Evolutionary conservation across 2,329 filamentous ascomycete genomes (phyloP).

Genomic region (Mycosphaerelloides madeirae): DNA sequence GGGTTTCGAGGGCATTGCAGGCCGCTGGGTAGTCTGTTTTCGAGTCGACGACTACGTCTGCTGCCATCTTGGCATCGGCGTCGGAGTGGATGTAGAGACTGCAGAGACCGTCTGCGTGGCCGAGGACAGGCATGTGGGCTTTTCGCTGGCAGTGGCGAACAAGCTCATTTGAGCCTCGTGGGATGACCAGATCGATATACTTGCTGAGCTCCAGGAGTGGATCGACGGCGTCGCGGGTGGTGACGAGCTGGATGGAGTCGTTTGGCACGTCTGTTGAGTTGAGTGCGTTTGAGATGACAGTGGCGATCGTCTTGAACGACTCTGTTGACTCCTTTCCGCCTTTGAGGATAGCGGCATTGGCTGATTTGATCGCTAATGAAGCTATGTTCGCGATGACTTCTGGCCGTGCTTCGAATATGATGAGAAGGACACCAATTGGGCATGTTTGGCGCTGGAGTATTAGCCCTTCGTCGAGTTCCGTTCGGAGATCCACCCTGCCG

Average conservation of each 20-base stretch:
- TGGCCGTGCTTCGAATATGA: constrained; percentile 96
- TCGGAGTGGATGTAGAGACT: constrained; percentile 77
- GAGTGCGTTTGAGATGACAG: constrained; percentile 75
- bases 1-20: constrained; percentile 89
- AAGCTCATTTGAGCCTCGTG: constrained; percentile 82
- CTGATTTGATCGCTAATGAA: constrained; percentile 90
- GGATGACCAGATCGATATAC: constrained; percentile 92
- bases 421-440: constrained; percentile 93
- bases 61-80: constrained; percentile 67
- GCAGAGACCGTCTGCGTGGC: constrained; percentile 93
- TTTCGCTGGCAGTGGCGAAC: constrained; percentile 84
- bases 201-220: constrained; percentile 80
- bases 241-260: constrained; percentile 86
- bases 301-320: constrained; percentile 89
- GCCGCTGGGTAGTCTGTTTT: constrained; percentile 94
- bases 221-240: constrained; percentile 83
- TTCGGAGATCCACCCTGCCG: constrained; percentile 77
- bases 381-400: constrained; percentile 99
- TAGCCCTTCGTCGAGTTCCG: constrained; percentile 79
- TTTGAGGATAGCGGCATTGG: constrained; percentile 94
- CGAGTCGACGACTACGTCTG: constrained; percentile 76
- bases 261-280: constrained; percentile 70
- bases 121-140: constrained; percentile 91
- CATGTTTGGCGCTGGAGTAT: constrained; percentile 83
- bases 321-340: constrained; percentile 93